phyloP scores from a whole-genome alignment of 2,329 filamentous ascomycete genomes.

The Verticillium tricorpus region DNA sequence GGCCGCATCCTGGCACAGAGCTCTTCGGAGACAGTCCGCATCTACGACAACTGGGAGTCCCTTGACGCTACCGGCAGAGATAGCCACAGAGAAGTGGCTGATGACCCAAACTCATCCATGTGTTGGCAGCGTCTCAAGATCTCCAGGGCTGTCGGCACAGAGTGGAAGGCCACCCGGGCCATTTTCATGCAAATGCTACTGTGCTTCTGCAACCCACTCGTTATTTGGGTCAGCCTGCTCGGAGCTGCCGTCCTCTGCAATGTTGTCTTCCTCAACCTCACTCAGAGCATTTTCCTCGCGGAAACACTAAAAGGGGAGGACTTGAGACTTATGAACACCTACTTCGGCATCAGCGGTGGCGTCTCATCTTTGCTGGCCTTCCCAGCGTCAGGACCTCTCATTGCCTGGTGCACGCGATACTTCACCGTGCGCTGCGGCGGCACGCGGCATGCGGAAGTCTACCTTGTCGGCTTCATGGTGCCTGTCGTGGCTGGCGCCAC shows the following conservation, averaged over 20 bases:
- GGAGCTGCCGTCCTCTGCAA: conserved; percentile 18
- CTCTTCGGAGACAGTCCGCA: conserved; percentile 29
- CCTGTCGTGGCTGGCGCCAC: conserved; percentile 14
- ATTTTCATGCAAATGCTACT: conserved; percentile 18
- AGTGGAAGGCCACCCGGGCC: conserved; percentile 11
- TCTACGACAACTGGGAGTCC: conserved; percentile 27
- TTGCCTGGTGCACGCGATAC: conserved; percentile 15
- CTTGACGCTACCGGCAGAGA: conserved; percentile 11
- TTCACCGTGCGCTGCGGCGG: conserved; percentile 18
- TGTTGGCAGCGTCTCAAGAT: conserved; percentile 6
- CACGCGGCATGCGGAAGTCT: conserved; percentile 20
- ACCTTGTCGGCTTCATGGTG: conserved; percentile 17
- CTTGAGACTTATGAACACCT: conserved; percentile 8
- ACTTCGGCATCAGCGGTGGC: conserved; percentile 5
- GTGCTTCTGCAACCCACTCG: conserved; percentile 20
- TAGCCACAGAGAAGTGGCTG: neutral
- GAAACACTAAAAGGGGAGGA: conserved; percentile 10
- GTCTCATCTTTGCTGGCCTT: conserved; percentile 12
- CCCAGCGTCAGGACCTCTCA: conserved; percentile 10
- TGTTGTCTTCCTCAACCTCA: conserved; percentile 18
- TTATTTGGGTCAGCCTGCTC: conserved; percentile 20
- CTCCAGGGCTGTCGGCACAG: conserved; percentile 6
- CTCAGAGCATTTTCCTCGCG: conserved; percentile 13
- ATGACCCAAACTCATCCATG: neutral
- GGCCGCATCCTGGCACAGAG: conserved; percentile 32